Base-by-base conservation (phyloP, 768 basidiomycete genomes). In the Boletus fagicola region DNA sequence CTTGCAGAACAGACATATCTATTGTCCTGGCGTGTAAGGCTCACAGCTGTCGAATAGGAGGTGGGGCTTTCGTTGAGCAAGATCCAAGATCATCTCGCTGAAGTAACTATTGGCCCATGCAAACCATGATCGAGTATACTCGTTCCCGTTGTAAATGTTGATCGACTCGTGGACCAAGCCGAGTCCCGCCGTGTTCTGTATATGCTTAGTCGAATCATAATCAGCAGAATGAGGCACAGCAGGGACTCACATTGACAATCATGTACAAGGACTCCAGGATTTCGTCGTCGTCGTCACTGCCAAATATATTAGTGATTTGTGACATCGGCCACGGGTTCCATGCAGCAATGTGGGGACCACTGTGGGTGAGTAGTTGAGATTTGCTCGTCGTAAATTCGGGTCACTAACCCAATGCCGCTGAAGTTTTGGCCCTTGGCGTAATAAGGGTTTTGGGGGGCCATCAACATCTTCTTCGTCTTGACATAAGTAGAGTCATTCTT, bases 291-390 rank as follows among this genome's bases (percentile, higher is more conserved):
- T 89, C 75, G 66, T 90, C 84, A 10, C 86, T 86, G 3, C 88
- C 86, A 66, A 84, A 90, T 56, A 90, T 86, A 16, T 84, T 81
- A 26, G 83, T 83, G 43, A 92, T 83, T 52, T 84, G 86, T 24
- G 88, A 87, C 90, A 92, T 92, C 3, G 89, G 90, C 90, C 90
- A 91, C 46, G 88, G 88, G 67, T 88, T 78, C 81, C 82, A 86
- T 11, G 81, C 80, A 65, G 84, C 82, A 49, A 86, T 81, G 70
- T 92, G 89, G 36, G 89, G 89, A 5, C 89, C 88, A 33, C 88
- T 90, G 47, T 31, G 59, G 31, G 38, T 40, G 31, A 56, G 35
- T 40, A 28, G 18, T 39, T 60, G 39, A 55, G 44, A 44, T 6
- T 38, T 26, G 39, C 20, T 44, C 16, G 40, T 53, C 26, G 46